Conservation (phyloP, 2,329 filamentous ascomycete species). For the Dothistroma septosporum region DNA sequence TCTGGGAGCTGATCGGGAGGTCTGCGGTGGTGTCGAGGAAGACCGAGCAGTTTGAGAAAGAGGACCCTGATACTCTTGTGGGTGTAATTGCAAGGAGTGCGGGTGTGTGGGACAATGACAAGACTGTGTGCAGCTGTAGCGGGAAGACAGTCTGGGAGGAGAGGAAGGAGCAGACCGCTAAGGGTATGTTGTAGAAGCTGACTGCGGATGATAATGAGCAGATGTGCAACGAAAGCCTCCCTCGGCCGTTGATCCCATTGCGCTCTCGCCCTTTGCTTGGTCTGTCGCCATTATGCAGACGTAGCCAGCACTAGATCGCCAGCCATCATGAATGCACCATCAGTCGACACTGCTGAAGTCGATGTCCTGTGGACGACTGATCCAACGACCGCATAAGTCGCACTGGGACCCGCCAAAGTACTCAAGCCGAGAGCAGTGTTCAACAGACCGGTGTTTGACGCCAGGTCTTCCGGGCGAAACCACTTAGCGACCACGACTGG, state of each 20-base stretch:
- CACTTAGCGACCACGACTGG: slow-evolving; percentile 8
- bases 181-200: slow-evolving; percentile 71
- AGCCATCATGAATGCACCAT: slow-evolving; percentile 4
- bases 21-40: slow-evolving; percentile 79
- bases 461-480: slow-evolving; percentile 6
- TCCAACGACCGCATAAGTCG: slow-evolving; percentile 5
- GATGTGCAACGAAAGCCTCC: background rate
- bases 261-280: background rate
- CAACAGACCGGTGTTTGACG: slow-evolving; percentile 4
- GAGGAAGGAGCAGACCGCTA: slow-evolving; percentile 78
- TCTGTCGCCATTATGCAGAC: background rate
- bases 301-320: slow-evolving; percentile 2
- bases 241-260: background rate
- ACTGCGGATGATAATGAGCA: background rate
- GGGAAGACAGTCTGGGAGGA: slow-evolving; percentile 99
- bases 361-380: background rate
- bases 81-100: slow-evolving; percentile 93
- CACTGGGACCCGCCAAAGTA: slow-evolving; percentile 7
- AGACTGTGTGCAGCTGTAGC: slow-evolving; percentile 95
- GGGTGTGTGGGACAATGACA: slow-evolving; percentile 98
- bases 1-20: slow-evolving; percentile 95
- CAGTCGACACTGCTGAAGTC: slow-evolving; percentile 1
- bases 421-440: slow-evolving; percentile 7
- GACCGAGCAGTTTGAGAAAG: slow-evolving; percentile 50
- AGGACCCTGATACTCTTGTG: slow-evolving; percentile 80